Base-by-base conservation (phyloP, 306 rosid species). In the Vigna nakashimae region DNA sequence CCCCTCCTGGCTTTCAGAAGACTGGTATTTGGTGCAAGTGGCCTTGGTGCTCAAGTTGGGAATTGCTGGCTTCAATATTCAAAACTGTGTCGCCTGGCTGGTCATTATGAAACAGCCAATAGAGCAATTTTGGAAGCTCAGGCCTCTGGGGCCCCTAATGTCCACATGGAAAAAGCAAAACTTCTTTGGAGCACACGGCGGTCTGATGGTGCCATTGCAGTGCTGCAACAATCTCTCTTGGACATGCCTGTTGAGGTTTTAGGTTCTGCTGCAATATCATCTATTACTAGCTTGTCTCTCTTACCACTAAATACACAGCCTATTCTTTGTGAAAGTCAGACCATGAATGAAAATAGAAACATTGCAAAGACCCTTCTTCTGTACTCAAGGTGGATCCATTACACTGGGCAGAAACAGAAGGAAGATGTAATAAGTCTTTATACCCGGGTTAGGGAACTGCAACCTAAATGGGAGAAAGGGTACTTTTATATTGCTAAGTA, bases 331-430 rank as follows among this genome's bases (percentile, higher is more conserved):
- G 92, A 89, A 71, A 89, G 89, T 73, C 98, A 92, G 84, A 85
- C 92, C 76, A 71, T 71, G 68, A 92, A 87, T 80, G 96, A 89
- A 86, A 92, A 80, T 83, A 83, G 80, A 74, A 88, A 91, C 86
- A 80, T 88, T 63, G 97, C 96, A 9, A 95, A 89, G 87, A 89
- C 96, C 81, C 98, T 95, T 82, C 98, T 95, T 85, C 87, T 95
- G 78, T 95, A 92, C 84, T 85, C 98, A 65, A 83, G 98, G 82
- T 95, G 98, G 98, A 92, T 86, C 48, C 98, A 95, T 82, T 92
- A 93, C 91, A 95, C 98, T 70, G 98, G 98, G 74, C 98, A 95
- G 92, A 95, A 95, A 82, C 98, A 92, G 87, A 95, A 95, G 87
- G 98, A 92, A 86, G 98, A 95, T 77, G 92, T 91, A 43, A 82